phyloP scores from a whole-genome alignment of 805 yeast species.

The Saturnispora saitoi region DNA sequence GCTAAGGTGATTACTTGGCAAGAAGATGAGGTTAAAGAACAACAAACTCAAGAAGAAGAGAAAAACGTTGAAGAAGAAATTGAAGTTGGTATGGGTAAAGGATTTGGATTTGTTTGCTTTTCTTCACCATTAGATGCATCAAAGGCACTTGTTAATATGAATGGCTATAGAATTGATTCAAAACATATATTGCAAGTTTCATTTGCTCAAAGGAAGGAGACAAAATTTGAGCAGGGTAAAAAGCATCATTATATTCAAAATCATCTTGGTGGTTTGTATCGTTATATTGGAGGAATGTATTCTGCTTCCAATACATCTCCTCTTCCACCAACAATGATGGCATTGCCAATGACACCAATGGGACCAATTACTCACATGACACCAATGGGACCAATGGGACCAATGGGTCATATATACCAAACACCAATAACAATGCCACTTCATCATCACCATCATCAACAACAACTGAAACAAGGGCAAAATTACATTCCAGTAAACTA shows the following conservation, averaged over 20 bases:
- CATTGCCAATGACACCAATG: slow-evolving; percentile 7
- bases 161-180: slow-evolving; percentile 37
- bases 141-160: slow-evolving; percentile 58
- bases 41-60: slow-evolving; percentile 2
- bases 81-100: slow-evolving; percentile 43
- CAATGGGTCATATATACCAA: background rate
- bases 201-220: slow-evolving; percentile 68
- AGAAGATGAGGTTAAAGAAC: slow-evolving; percentile 20
- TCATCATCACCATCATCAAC: too few species aligned
- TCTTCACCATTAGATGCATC: slow-evolving; percentile 58
- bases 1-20: slow-evolving; percentile 48
- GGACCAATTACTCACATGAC: background rate
- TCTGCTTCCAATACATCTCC: slow-evolving; percentile 4
- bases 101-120: slow-evolving; percentile 78
- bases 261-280: slow-evolving; percentile 24
- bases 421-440: background rate
- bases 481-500: background rate
- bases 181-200: slow-evolving; percentile 39
- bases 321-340: slow-evolving; percentile 7
- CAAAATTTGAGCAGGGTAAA: slow-evolving; percentile 32
- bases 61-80: slow-evolving; percentile 4
- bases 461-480: background rate
- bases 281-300: slow-evolving; percentile 17
- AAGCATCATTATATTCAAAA: slow-evolving; percentile 30
- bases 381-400: background rate